Conservation (phyloP, 106 monocot species). For the Dendrobium huoshanense region DNA sequence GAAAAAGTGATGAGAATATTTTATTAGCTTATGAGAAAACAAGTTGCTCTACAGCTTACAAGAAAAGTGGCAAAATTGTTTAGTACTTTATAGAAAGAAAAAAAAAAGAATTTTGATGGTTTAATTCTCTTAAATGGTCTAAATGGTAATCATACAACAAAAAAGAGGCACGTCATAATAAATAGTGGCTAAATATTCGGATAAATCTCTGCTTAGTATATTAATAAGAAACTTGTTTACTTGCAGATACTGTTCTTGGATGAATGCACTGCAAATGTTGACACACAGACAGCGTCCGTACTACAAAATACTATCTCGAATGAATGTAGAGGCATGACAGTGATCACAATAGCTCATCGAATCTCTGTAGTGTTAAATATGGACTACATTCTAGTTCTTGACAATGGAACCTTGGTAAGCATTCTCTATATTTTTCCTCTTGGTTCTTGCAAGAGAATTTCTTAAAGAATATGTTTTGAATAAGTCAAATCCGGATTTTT, state of each 20-base stretch:
- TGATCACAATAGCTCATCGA: constrained; percentile 92
- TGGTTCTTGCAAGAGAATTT: neutral
- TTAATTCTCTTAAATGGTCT: no score
- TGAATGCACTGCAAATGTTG: constrained; percentile 91
- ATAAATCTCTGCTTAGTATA: neutral
- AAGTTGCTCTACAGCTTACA: no score
- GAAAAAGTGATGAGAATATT: no score
- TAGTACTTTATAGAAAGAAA: no score
- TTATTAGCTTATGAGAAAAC: no score
- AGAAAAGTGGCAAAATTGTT: no score
- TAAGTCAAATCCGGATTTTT: no score
- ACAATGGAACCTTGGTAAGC: constrained; percentile 68
- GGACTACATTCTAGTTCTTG: constrained; percentile 80
- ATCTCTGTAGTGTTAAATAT: constrained; percentile 72
- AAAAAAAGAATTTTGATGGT: no score
- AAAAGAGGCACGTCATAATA: no score
- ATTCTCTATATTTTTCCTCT: neutral
- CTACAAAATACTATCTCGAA: constrained; percentile 71
- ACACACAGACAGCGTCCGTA: constrained; percentile 53
- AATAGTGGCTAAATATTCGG: no score
- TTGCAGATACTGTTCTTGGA: constrained; percentile 91
- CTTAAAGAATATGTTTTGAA: no score
- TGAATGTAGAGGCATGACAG: constrained; percentile 78
- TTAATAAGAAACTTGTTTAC: neutral
- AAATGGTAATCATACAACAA: no score